phyloP scores from a whole-genome alignment of 371 early-diverging fungal species.

The Zancudomyces culisetae region DNA sequence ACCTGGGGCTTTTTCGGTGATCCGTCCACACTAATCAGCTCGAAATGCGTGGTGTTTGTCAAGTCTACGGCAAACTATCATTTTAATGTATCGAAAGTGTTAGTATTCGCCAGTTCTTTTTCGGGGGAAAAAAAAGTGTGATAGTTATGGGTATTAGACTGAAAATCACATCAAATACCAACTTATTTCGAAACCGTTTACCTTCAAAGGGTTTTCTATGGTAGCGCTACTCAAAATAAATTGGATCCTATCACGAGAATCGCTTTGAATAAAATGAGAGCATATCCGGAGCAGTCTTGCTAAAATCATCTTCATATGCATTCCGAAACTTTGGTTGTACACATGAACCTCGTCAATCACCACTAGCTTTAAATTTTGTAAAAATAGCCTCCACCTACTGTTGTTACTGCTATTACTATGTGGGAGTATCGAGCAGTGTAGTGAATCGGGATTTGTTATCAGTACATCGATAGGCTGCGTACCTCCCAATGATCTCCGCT shows the following conservation, averaged over 20 bases:
- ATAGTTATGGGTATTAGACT: too few relatives aligned
- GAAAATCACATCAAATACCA: too few relatives aligned
- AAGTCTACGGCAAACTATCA: too few relatives aligned
- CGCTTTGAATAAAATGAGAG: conserved; percentile 10
- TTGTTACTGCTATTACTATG: too few relatives aligned
- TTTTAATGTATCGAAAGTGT: too few relatives aligned
- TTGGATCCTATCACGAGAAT: conserved; percentile 17
- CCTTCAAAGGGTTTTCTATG: conserved; percentile 29
- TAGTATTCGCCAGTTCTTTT: too few relatives aligned
- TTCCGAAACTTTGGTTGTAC: conserved; percentile 46
- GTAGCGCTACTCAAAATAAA: conserved; percentile 54
- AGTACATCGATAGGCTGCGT: conserved; percentile 33
- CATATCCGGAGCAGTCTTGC: conserved; percentile 40
- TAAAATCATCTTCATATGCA: conserved; percentile 43
- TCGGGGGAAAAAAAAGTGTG: too few relatives aligned
- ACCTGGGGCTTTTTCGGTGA: background rate
- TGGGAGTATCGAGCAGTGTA: conserved; percentile 52
- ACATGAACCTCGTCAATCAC: conserved; percentile 63
- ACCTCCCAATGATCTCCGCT: conserved; percentile 27
- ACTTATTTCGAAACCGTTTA: too few relatives aligned
- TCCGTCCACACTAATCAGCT: background rate
- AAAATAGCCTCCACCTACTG: conserved; percentile 32
- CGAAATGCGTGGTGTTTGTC: background rate
- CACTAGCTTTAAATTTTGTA: conserved; percentile 31
- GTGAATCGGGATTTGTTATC: conserved; percentile 67